phyloP scores from a whole-genome alignment of 768 basidiomycete genomes.

The Termitomyces bulborhizus region DNA sequence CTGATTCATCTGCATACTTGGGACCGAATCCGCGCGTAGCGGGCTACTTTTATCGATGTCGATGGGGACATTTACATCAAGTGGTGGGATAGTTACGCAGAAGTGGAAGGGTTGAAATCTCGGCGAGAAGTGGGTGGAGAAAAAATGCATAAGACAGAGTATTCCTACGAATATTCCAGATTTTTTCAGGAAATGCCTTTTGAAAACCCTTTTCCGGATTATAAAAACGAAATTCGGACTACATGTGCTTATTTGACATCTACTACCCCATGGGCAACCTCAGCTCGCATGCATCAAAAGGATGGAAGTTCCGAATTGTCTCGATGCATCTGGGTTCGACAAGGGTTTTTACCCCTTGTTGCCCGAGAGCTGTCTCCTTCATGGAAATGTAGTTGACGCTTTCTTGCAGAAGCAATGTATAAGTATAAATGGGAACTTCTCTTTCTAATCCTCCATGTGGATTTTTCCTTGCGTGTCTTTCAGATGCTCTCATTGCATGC shows the following conservation, averaged over 20 bases:
- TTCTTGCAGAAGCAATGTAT: no score
- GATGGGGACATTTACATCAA: conserved; percentile 33
- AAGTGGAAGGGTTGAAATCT: conserved; percentile 33
- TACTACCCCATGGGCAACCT: not conserved
- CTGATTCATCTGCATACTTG: conserved; percentile 24
- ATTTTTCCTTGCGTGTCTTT: no score
- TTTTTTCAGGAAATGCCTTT: not conserved
- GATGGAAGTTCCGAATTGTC: no score
- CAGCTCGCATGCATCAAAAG: not conserved
- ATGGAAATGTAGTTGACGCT: no score
- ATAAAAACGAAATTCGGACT: no score
- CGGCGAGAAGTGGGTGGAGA: conserved; percentile 33
- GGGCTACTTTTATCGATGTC: conserved; percentile 30
- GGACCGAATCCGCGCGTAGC: conserved; percentile 38
- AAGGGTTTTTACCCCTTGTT: no score
- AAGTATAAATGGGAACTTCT: no score
- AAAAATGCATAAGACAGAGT: conserved; percentile 9
- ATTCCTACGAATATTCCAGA: no score
- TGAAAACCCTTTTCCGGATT: not conserved
- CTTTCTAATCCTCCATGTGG: no score
- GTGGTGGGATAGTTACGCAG: conserved; percentile 33
- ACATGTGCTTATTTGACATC: not conserved
- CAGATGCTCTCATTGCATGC: no score
- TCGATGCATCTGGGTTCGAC: no score
- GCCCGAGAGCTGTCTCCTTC: no score